Evolutionary conservation across 2,329 filamentous ascomycete species (phyloP).

Genomic region (Aspergillus pseudoterreus): DNA sequence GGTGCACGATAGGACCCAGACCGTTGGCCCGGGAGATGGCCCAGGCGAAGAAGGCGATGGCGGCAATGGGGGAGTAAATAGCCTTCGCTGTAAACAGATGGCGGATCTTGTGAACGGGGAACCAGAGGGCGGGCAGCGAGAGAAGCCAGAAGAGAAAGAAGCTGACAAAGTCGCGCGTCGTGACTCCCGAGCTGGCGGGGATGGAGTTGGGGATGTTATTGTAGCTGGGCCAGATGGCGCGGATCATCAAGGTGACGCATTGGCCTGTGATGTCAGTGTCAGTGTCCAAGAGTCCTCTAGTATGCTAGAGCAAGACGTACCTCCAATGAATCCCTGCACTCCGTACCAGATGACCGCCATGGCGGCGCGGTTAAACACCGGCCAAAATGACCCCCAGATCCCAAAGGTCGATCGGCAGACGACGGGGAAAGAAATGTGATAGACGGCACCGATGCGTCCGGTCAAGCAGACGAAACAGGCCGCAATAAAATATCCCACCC

Average conservation of each 20-base stretch:
- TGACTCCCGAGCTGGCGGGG: constrained; percentile 61
- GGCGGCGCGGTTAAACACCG: constrained; percentile 80
- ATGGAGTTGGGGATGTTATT: constrained; percentile 66
- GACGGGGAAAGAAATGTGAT: constrained; percentile 88
- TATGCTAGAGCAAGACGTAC: constrained; percentile 23
- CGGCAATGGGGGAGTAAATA: constrained; percentile 77
- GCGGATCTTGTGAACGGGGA: constrained; percentile 81
- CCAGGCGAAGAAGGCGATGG: constrained; percentile 84
- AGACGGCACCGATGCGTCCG: constrained; percentile 78
- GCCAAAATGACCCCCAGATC: constrained; percentile 86
- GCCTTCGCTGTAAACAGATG: constrained; percentile 91
- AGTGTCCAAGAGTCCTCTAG: background rate
- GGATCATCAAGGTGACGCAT: constrained; percentile 86
- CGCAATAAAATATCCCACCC: constrained; percentile 77
- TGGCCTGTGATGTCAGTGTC: constrained; percentile 46
- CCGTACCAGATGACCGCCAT: constrained; percentile 89
- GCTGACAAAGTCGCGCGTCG: constrained; percentile 69
- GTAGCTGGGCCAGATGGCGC: constrained; percentile 68
- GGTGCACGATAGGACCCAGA: constrained; percentile 75
- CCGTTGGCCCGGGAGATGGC: constrained; percentile 76
- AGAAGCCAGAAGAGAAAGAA: constrained; percentile 85
- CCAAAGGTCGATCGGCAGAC: constrained; percentile 75
- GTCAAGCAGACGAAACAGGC: constrained; percentile 72
- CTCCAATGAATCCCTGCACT: constrained; percentile 70
- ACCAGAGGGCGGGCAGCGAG: constrained; percentile 81